These are phyloP conservation scores for Phytophthora sojae DNA, from an alignment of 352 stramenopile genomes.

Conservation along the genomic window DNA sequence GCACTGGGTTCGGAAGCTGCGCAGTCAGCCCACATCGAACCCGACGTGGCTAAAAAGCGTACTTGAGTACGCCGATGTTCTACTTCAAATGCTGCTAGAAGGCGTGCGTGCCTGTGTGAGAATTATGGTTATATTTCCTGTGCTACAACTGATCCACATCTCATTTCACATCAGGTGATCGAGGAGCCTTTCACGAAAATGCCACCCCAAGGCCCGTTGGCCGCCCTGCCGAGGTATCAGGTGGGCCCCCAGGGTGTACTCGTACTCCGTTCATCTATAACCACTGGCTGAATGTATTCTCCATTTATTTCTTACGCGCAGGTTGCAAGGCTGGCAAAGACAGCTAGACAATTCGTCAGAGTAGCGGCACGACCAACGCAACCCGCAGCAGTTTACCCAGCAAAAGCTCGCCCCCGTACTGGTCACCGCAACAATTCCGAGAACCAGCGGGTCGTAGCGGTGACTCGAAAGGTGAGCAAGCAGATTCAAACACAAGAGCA, in stretches of 20 bases:
- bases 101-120: conserved; percentile 39
- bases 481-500: conserved; percentile 67
- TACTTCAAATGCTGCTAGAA: conserved; percentile 65
- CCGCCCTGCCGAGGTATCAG: conserved; percentile 55
- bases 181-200: conserved; percentile 71
- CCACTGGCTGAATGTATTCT: not conserved
- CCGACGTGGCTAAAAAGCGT: conserved; percentile 69
- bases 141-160: not conserved
- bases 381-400: not conserved
- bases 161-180: conserved; percentile 37
- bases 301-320: conserved; percentile 2
- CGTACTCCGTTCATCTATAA: not conserved
- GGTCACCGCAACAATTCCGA: conserved; percentile 19
- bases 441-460: not conserved
- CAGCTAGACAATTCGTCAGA: conserved; percentile 5
- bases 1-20: conserved; percentile 68
- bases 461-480: conserved; percentile 45
- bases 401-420: conserved; percentile 1
- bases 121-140: not conserved
- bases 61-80: conserved; percentile 45
- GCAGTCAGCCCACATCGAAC: conserved; percentile 62
- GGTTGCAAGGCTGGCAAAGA: conserved; percentile 35
- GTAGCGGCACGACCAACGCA: conserved; percentile 3
- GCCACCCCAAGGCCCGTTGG: conserved; percentile 64
- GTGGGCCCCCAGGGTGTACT: conserved; percentile 18